A percentile compares a stretch with the other conserved stretches of the same genome.
Conservation (phyloP, 106 monocot species). For the Acorus gramineus region DNA sequence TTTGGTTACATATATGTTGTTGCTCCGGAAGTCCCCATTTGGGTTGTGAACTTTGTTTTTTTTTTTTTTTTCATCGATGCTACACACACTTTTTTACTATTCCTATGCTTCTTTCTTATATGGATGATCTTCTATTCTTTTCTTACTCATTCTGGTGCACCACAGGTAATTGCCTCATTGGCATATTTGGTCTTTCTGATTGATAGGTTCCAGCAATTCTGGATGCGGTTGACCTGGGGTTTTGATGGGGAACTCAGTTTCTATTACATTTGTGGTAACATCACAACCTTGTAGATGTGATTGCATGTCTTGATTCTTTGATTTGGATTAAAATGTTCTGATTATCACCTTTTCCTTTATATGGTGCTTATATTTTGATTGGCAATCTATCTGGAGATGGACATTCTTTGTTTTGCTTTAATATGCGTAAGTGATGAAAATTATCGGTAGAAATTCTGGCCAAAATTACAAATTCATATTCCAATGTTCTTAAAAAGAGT, state of each 20-base stretch:
- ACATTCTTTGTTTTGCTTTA: too few relatives aligned
- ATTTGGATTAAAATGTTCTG: neutral
- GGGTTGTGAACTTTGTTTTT: neutral
- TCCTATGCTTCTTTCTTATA: too few relatives aligned
- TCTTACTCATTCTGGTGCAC: too few relatives aligned
- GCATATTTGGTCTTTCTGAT: constrained; percentile 72
- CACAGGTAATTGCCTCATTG: constrained; percentile 70
- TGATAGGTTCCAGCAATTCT: constrained; percentile 61
- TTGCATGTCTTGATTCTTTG: too few relatives aligned
- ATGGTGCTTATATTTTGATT: neutral
- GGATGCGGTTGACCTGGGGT: constrained; percentile 64
- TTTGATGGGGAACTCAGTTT: constrained; percentile 72
- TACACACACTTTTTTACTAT: neutral
- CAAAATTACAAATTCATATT: too few relatives aligned
- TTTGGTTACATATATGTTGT: neutral
- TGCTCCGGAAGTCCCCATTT: neutral
- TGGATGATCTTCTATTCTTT: too few relatives aligned
- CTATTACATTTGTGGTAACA: constrained; percentile 91
- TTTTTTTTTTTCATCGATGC: neutral
- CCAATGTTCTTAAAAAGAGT: too few relatives aligned
- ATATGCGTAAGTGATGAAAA: too few relatives aligned
- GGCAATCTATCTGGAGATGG: too few relatives aligned
- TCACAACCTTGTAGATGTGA: too few relatives aligned
- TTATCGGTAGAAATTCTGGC: too few relatives aligned
- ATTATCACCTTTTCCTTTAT: neutral